phyloP scores from a whole-genome alignment of 345 rosid genomes.

The Syzygium aromaticum region DNA sequence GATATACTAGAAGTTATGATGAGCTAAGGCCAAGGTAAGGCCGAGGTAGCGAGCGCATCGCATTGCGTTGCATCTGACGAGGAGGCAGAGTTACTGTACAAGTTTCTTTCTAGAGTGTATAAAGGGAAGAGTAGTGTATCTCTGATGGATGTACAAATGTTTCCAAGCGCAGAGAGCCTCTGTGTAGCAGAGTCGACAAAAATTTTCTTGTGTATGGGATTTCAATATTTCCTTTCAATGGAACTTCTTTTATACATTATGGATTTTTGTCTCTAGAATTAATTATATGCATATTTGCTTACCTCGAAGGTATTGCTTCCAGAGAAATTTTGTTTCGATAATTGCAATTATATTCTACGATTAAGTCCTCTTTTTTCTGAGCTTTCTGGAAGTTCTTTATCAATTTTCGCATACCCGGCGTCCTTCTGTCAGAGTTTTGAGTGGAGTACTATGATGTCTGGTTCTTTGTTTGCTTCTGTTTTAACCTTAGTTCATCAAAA shows the following conservation, averaged over 20 bases:
- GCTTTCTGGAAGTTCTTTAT: neutral
- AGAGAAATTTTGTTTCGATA: neutral
- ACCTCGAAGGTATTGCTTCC: neutral
- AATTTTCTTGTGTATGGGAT: slow-evolving; percentile 22
- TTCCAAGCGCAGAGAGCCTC: slow-evolving; percentile 12
- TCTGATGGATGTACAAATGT: slow-evolving; percentile 34
- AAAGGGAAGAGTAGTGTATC: slow-evolving; percentile 19
- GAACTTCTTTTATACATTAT: neutral
- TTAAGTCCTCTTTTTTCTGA: neutral
- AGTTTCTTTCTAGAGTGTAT: slow-evolving; percentile 27
- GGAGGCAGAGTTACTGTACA: slow-evolving; percentile 14
- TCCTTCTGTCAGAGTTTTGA: neutral
- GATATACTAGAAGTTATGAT: slow-evolving; percentile 14
- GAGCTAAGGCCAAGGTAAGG: slow-evolving; percentile 4
- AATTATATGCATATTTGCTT: neutral
- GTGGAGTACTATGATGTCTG: neutral
- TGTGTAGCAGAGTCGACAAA: slow-evolving; percentile 12
- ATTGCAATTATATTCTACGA: neutral
- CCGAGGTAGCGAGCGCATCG: slow-evolving; percentile 3
- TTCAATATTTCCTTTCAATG: neutral
- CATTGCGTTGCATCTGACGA: neutral
- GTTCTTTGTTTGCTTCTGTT: neutral
- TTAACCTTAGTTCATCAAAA: neutral
- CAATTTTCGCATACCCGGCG: neutral
- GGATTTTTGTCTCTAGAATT: neutral